A percentile compares a stretch with the other conserved stretches of the same genome.
phyloP scores from a whole-genome alignment of 257 asterid species.

The Ballota nigra region DNA sequence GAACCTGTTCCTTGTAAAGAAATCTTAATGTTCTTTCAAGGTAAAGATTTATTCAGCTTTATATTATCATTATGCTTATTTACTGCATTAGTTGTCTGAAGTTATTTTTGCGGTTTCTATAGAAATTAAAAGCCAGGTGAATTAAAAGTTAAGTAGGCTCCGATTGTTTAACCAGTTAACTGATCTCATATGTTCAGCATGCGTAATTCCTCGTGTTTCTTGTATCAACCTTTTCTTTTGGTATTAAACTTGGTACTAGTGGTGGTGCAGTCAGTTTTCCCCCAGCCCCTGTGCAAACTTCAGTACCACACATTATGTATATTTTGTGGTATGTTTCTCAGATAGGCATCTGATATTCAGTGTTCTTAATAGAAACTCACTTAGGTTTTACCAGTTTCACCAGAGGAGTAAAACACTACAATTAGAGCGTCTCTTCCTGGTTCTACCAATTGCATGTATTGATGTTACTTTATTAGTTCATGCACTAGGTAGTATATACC shows the following conservation, averaged over 20 bases:
- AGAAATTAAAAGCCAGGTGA: background rate
- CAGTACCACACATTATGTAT: background rate
- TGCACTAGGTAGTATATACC: background rate
- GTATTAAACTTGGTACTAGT: background rate
- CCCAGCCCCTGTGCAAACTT: background rate
- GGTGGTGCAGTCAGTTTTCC: background rate
- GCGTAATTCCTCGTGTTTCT: background rate
- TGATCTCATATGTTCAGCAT: background rate
- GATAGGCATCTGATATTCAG: background rate
- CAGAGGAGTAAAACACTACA: background rate
- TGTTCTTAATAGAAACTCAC: background rate
- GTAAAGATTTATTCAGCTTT: constrained; percentile 32
- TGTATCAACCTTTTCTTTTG: background rate
- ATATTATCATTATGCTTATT: constrained; percentile 13
- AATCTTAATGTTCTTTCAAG: constrained; percentile 79
- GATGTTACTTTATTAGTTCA: background rate
- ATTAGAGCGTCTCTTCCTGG: background rate
- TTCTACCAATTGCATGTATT: background rate
- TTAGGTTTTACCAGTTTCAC: background rate
- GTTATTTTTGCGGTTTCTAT: background rate
- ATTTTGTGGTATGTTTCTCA: background rate
- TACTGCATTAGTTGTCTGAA: constrained; percentile 11
- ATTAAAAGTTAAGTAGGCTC: background rate
- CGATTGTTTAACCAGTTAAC: background rate
- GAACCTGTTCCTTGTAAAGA: constrained; percentile 67